phyloP scores from a whole-genome alignment of 2,329 filamentous ascomycete species.

The Trichothecium roseum region DNA sequence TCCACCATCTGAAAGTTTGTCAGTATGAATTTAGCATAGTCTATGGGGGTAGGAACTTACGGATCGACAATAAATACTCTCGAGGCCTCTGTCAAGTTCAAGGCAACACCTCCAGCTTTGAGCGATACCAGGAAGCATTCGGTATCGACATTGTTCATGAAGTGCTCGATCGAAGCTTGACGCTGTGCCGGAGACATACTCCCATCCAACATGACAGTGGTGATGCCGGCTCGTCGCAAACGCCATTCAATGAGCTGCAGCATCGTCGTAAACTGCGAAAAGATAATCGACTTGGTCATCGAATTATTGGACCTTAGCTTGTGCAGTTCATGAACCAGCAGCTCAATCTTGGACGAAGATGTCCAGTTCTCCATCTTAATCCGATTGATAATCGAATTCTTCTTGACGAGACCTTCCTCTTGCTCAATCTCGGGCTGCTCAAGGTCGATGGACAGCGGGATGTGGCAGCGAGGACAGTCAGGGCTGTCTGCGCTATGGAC shows the following conservation, averaged over 20 bases:
- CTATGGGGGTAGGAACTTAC: conserved; percentile 39
- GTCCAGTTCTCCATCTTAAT: conserved; percentile 99
- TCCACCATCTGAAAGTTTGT: conserved; percentile 73
- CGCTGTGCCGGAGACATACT: conserved; percentile 93
- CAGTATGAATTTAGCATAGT: conserved; percentile 8
- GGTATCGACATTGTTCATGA: conserved; percentile 90
- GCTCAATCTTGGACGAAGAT: conserved; percentile 94
- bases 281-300: conserved; percentile 93
- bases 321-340: conserved; percentile 89
- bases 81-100: conserved; percentile 92
- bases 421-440: conserved; percentile 95
- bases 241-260: conserved; percentile 95
- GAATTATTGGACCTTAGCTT: conserved; percentile 84
- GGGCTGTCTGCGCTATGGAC: conserved; percentile 66
- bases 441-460: conserved; percentile 78
- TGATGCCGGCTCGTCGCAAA: conserved; percentile 90
- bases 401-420: conserved; percentile 77
- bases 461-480: conserved; percentile 87
- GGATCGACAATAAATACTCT: conserved; percentile 94
- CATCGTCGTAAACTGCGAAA: conserved; percentile 96
- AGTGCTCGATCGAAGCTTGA: conserved; percentile 88
- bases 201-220: conserved; percentile 95
- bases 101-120: conserved; percentile 88
- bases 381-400: conserved; percentile 94
- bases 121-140: conserved; percentile 94